A percentile compares a stretch with the other conserved stretches of the same genome.
Conservation (phyloP, 2,329 filamentous ascomycete species). For the Beauveria australis region DNA sequence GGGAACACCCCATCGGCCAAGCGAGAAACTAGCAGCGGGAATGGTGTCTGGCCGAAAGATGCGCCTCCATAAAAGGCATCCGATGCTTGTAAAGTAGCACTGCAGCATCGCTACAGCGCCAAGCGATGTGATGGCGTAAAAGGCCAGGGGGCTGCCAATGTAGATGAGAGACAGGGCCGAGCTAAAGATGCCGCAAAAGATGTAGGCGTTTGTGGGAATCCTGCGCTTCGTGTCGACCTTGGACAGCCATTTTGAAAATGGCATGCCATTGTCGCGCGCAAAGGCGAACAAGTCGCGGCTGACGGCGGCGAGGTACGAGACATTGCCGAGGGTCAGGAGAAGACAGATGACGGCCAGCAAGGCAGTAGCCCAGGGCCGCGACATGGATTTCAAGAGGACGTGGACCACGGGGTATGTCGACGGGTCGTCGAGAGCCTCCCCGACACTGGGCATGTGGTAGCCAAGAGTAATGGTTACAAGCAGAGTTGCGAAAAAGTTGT, state of each 20-base stretch:
- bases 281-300: slow-evolving; percentile 10
- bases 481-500: slow-evolving; percentile 1
- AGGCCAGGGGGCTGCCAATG: slow-evolving; percentile 14
- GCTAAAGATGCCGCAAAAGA: slow-evolving; percentile 9
- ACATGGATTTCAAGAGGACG: slow-evolving; percentile 7
- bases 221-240: slow-evolving; percentile 9
- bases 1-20: slow-evolving; percentile 12
- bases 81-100: slow-evolving; percentile 14
- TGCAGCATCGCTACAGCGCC: slow-evolving; percentile 12
- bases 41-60: slow-evolving; percentile 11
- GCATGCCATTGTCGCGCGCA: slow-evolving; percentile 8
- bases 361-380: slow-evolving; percentile 1
- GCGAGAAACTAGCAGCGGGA: slow-evolving; percentile 10
- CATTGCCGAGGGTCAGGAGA: slow-evolving; percentile 3
- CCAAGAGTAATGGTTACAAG: slow-evolving; percentile 8
- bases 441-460: slow-evolving; percentile 10
- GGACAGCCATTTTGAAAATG: slow-evolving; percentile 10
- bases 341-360: slow-evolving; percentile 7
- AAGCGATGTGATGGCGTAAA: slow-evolving; percentile 15
- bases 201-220: slow-evolving; percentile 13
- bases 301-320: slow-evolving; percentile 8
- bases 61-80: slow-evolving; percentile 13
- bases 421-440: background rate
- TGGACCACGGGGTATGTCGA: slow-evolving; percentile 9
- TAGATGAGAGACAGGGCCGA: slow-evolving; percentile 12